Conservation (phyloP, 257 asterid genomes). For the Ophiorrhiza pumila region DNA sequence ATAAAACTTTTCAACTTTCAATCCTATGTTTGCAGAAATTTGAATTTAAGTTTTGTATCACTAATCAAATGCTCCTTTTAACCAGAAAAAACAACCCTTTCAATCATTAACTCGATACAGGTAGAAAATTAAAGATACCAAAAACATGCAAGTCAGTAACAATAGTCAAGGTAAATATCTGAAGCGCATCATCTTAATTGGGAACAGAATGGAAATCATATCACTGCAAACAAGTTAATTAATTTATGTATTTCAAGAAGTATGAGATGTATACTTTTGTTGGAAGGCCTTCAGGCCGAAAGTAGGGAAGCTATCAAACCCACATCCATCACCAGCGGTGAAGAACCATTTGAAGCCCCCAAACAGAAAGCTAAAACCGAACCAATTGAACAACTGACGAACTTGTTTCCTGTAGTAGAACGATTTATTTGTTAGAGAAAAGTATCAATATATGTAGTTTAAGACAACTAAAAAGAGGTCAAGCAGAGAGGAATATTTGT, state of each 20-base stretch:
- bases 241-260: background rate
- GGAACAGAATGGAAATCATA: background rate
- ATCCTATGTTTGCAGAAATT: no score
- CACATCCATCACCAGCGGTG: slow-evolving; percentile 55
- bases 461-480: no score
- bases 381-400: slow-evolving; percentile 51
- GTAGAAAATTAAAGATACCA: no score
- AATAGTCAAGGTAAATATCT: background rate
- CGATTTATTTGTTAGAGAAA: no score
- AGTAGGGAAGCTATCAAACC: slow-evolving; percentile 70
- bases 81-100: no score
- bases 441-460: no score
- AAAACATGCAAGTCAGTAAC: no score
- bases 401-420: slow-evolving; percentile 65
- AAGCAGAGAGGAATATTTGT: no score
- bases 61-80: no score
- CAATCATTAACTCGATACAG: no score
- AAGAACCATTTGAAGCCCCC: slow-evolving; percentile 75
- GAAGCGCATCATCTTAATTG: background rate
- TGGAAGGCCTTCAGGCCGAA: slow-evolving; percentile 62
- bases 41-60: no score
- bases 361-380: slow-evolving; percentile 50
- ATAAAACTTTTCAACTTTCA: no score
- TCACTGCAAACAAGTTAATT: background rate
- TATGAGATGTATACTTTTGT: slow-evolving; percentile 23